phyloP scores from a whole-genome alignment of 495 filamentous ascomycete genomes.

The Hypoxylon trugodes region DNA sequence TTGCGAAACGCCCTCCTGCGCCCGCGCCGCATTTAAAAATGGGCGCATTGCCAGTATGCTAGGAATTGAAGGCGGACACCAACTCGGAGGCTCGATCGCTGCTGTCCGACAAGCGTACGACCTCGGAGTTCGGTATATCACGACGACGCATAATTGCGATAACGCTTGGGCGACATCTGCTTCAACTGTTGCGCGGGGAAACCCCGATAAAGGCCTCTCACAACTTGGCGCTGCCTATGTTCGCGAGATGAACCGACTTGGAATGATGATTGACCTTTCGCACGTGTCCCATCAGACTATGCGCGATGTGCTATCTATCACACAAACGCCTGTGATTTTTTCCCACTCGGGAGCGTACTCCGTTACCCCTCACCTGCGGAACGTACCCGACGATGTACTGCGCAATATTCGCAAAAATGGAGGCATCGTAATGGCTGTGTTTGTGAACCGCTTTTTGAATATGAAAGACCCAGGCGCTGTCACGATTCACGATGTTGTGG shows the following conservation, averaged over 20 bases:
- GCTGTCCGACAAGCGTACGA: slow-evolving; percentile 44
- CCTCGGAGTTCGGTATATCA: slow-evolving; percentile 48
- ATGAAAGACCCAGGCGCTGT: slow-evolving; percentile 58
- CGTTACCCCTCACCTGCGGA: slow-evolving; percentile 63
- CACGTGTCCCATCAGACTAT: slow-evolving; percentile 64
- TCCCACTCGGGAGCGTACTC: slow-evolving; percentile 62
- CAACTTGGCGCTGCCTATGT: slow-evolving; percentile 26
- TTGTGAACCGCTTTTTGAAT: slow-evolving; percentile 68
- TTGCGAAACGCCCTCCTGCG: slow-evolving; percentile 28
- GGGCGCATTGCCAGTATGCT: slow-evolving; percentile 40
- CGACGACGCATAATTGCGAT: slow-evolving; percentile 47
- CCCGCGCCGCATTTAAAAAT: slow-evolving; percentile 20
- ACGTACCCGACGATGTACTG: slow-evolving; percentile 67
- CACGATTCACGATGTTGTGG: slow-evolving; percentile 70
- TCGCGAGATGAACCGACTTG: slow-evolving; percentile 63
- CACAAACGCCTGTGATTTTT: slow-evolving; percentile 64
- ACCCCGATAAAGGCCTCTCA: slow-evolving; percentile 27
- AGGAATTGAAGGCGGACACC: slow-evolving; percentile 40
- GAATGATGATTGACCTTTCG: slow-evolving; percentile 59
- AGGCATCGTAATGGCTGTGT: slow-evolving; percentile 68
- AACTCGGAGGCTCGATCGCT: slow-evolving; percentile 35
- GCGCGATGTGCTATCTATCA: slow-evolving; percentile 61
- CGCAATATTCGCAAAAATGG: slow-evolving; percentile 57
- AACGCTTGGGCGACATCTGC: slow-evolving; percentile 63
- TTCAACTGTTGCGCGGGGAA: slow-evolving; percentile 39